Conservation (phyloP, 2,329 filamentous ascomycete genomes). For the Verticillium zaregamsianum region DNA sequence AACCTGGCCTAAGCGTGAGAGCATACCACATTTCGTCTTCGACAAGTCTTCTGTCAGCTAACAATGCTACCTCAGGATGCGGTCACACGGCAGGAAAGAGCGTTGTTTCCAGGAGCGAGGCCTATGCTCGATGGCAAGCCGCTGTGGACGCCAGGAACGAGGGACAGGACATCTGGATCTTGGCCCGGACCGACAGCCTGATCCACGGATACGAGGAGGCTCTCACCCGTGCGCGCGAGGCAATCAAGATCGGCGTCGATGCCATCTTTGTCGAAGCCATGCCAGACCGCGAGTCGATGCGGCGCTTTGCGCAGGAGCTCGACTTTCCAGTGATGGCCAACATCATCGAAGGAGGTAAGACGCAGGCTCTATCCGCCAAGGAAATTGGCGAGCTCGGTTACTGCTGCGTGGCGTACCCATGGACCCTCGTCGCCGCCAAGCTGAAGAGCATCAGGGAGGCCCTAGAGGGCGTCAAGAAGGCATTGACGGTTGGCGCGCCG, state of each 20-base stretch:
- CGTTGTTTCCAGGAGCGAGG: conserved; percentile 39
- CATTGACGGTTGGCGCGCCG: conserved; percentile 34
- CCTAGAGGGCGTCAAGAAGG: conserved; percentile 33
- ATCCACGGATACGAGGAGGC: conserved; percentile 41
- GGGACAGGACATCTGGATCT: conserved; percentile 39
- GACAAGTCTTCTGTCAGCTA: no score
- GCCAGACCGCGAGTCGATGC: conserved; percentile 37
- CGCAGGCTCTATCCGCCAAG: conserved; percentile 27
- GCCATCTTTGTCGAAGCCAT: conserved; percentile 38
- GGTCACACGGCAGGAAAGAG: conserved; percentile 40
- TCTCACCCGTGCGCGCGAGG: conserved; percentile 32
- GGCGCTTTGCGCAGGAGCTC: conserved; percentile 28
- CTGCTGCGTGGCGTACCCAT: conserved; percentile 37
- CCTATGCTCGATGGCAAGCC: conserved; percentile 40
- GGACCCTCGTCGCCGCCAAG: conserved; percentile 38
- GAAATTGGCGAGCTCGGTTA: conserved; percentile 32
- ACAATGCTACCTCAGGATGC: conserved; percentile 12
- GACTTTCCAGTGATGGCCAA: conserved; percentile 33
- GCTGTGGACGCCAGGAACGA: conserved; percentile 40
- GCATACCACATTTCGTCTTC: no score
- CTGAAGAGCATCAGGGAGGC: conserved; percentile 33
- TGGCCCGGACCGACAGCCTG: conserved; percentile 38
- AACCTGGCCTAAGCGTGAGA: conserved; percentile 41
- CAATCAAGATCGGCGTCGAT: conserved; percentile 38
- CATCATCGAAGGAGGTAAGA: conserved; percentile 28